These are phyloP conservation scores for Saururus chinensis DNA, from an alignment of 164 flowering plant genomes.

Conservation along the genomic window DNA sequence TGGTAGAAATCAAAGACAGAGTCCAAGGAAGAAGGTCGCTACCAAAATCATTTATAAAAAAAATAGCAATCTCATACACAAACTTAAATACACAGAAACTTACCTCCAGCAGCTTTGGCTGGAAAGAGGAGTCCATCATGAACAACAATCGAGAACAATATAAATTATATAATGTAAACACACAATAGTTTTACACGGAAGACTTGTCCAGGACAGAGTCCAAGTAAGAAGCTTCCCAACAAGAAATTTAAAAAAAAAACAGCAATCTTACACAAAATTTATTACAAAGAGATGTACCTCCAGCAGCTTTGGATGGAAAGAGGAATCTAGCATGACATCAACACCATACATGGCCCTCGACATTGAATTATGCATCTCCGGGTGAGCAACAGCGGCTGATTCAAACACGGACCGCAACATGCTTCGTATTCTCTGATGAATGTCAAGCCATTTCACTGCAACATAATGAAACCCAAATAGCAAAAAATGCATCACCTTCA, in stretches of 20 bases:
- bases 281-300: conserved; percentile 39
- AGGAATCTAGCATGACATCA: conserved; percentile 89
- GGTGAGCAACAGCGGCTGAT: conserved; percentile 71
- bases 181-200: no score
- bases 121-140: conserved; percentile 73
- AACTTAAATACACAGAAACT: neutral
- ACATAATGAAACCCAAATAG: neutral
- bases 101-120: conserved; percentile 57
- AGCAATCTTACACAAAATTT: no score
- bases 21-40: no score
- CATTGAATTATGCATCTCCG: conserved; percentile 76
- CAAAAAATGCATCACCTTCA: neutral
- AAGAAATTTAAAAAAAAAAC: no score
- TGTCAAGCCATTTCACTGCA: conserved; percentile 90
- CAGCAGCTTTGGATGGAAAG: conserved; percentile 74
- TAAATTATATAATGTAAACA: no score
- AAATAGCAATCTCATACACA: neutral
- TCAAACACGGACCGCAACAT: conserved; percentile 82
- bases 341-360: conserved; percentile 94
- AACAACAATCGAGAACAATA: conserved; percentile 10
- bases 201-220: no score
- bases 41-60: neutral
- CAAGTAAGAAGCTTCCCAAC: no score
- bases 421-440: conserved; percentile 45
- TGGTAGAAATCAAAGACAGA: no score